A percentile compares a stretch with the other conserved stretches of the same genome.
These are phyloP conservation scores for Leccinum arenicola DNA, from an alignment of 768 basidiomycete genomes.

Conservation along the genomic window DNA sequence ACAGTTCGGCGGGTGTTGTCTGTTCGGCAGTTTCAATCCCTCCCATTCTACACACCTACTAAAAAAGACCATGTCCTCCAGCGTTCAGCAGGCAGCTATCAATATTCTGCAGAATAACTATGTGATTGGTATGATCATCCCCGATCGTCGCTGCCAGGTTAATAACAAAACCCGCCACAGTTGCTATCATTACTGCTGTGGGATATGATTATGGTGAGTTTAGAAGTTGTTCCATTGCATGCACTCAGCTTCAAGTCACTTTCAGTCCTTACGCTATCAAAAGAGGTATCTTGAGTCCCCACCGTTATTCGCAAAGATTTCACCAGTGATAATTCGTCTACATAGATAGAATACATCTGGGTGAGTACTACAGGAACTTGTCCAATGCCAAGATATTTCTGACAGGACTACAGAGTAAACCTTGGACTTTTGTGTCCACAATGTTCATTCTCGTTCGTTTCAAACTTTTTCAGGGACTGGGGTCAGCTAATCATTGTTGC, in stretches of 20 bases:
- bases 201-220: neutral
- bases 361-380: neutral
- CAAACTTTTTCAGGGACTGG: rapidly evolving
- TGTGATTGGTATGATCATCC: neutral
- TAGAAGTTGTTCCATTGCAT: neutral
- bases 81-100: neutral
- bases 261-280: neutral
- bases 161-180: neutral
- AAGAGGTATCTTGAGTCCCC: neutral
- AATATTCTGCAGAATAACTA: neutral
- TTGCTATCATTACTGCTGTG: neutral
- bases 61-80: neutral
- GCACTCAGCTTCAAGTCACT: neutral
- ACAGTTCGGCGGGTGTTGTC: too few species aligned
- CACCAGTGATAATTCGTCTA: neutral
- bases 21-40: neutral
- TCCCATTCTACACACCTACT: neutral
- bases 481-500: neutral
- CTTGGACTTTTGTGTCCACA: neutral
- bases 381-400: neutral
- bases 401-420: neutral
- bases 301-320: neutral
- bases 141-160: neutral
- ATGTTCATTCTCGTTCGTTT: neutral
- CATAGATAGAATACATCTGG: neutral